Conservation (phyloP, 78 protist genomes). For the Monosiga brevicollis region DNA sequence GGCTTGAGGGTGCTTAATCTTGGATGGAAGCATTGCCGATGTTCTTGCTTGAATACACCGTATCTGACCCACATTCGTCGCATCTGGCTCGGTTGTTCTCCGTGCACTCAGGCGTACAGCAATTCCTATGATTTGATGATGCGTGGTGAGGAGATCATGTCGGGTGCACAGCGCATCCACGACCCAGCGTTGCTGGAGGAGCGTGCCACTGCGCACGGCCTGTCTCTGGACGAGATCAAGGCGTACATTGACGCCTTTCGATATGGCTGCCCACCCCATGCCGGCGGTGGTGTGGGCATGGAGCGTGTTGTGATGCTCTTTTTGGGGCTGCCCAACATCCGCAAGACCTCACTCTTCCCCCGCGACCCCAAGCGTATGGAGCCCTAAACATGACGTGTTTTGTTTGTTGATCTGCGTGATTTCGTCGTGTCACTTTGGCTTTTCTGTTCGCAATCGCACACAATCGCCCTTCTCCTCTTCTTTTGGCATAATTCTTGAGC, state of each 20-base stretch:
- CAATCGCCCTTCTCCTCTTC: too few relatives aligned
- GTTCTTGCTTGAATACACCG: too few relatives aligned
- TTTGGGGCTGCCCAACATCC: conserved; percentile 86
- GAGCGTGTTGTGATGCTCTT: conserved; percentile 91
- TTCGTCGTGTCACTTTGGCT: too few relatives aligned
- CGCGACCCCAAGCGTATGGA: conserved; percentile 83
- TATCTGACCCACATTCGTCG: too few relatives aligned
- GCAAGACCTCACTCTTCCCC: conserved; percentile 93
- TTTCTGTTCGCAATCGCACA: too few relatives aligned
- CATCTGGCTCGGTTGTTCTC: not conserved
- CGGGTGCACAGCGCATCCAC: conserved; percentile 99
- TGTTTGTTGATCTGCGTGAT: not conserved
- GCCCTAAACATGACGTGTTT: conserved; percentile 49
- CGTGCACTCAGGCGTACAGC: conserved; percentile 50
- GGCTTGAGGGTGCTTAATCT: too few relatives aligned
- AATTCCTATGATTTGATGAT: conserved; percentile 97
- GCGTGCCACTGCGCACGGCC: conserved; percentile 39
- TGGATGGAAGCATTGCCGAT: too few relatives aligned
- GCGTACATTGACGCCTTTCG: conserved; percentile 89
- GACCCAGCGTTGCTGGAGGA: conserved; percentile 71
- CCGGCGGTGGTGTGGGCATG: conserved; percentile 73
- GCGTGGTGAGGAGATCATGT: conserved; percentile 96
- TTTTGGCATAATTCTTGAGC: too few relatives aligned
- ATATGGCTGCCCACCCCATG: conserved; percentile 97
- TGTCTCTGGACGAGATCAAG: conserved; percentile 39